A percentile compares a stretch with the other conserved stretches of the same genome.
These are phyloP conservation scores for Draba incana DNA, from an alignment of 345 rosid genomes.

Conservation along the genomic window DNA sequence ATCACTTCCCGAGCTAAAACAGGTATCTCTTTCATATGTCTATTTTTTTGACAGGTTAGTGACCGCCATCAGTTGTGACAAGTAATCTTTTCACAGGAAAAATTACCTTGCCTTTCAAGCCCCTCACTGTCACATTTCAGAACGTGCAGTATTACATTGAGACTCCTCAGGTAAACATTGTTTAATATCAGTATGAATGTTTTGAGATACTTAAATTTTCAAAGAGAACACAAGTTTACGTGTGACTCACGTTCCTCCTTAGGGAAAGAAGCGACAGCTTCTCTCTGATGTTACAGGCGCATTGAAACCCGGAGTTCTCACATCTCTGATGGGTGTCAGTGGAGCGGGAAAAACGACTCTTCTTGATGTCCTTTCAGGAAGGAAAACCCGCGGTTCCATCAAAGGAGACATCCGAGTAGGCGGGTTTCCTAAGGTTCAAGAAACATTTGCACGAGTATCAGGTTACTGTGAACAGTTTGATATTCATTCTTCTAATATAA, in stretches of 20 bases:
- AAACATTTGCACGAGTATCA: constrained; percentile 64
- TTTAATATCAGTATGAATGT: neutral
- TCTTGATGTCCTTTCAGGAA: constrained; percentile 70
- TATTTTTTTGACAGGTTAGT: constrained; percentile 4
- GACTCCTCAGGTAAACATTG: constrained; percentile 56
- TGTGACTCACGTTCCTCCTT: constrained; percentile 16
- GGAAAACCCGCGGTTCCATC: constrained; percentile 57
- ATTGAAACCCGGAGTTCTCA: constrained; percentile 66
- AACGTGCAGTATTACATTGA: constrained; percentile 69
- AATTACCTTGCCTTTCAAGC: constrained; percentile 72
- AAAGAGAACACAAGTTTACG: constrained; percentile 9
- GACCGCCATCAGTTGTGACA: neutral
- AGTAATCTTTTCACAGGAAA: constrained; percentile 46
- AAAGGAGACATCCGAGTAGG: constrained; percentile 63
- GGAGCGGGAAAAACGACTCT: constrained; percentile 78
- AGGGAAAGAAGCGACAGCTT: constrained; percentile 63
- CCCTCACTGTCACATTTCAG: constrained; percentile 61
- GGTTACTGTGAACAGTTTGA: constrained; percentile 74
- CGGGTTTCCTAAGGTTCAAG: constrained; percentile 63
- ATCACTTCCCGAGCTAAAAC: constrained; percentile 12
- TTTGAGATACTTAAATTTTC: neutral
- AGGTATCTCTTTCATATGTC: constrained; percentile 3
- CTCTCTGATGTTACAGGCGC: constrained; percentile 56
- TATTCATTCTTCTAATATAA: constrained; percentile 65
- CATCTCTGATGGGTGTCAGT: constrained; percentile 72